These are phyloP conservation scores for Xylariaceae sp. DNA, from an alignment of 2,329 filamentous ascomycete species.

Conservation along the genomic window DNA sequence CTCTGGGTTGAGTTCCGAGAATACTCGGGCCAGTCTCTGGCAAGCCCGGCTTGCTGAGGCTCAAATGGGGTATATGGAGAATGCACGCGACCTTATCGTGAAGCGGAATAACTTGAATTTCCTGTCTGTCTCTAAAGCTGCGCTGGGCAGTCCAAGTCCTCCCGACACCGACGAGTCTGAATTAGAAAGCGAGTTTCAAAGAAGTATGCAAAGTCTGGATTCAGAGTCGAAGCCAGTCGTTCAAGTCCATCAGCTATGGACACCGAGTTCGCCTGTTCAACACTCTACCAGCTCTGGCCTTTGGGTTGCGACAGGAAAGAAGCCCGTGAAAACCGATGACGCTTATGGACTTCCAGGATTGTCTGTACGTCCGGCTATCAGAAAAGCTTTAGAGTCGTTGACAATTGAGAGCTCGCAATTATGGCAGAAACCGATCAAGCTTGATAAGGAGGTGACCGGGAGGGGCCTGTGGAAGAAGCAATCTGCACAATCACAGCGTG, in stretches of 20 bases:
- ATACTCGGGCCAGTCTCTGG: slow-evolving; percentile 43
- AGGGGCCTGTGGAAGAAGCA: slow-evolving; percentile 33
- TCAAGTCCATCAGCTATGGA: slow-evolving; percentile 29
- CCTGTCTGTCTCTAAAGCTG: slow-evolving; percentile 42
- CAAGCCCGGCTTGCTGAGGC: slow-evolving; percentile 50
- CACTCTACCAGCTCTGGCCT: slow-evolving; percentile 19
- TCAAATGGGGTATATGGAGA: slow-evolving; percentile 48
- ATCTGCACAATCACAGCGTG: slow-evolving; percentile 26
- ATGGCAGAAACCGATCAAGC: slow-evolving; percentile 40
- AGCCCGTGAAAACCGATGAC: neutral
- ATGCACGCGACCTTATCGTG: slow-evolving; percentile 42
- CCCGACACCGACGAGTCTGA: slow-evolving; percentile 56
- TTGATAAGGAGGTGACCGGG: neutral
- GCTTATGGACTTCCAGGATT: slow-evolving; percentile 34
- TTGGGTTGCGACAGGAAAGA: slow-evolving; percentile 23
- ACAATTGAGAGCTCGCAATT: slow-evolving; percentile 42
- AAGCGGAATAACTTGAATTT: slow-evolving; percentile 45
- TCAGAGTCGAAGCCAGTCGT: slow-evolving; percentile 6
- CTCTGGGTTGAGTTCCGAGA: slow-evolving; percentile 36
- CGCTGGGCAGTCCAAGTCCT: slow-evolving; percentile 56
- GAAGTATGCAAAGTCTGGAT: slow-evolving; percentile 14
- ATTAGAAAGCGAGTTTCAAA: slow-evolving; percentile 36
- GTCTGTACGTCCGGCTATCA: slow-evolving; percentile 40
- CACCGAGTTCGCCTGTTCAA: slow-evolving; percentile 12
- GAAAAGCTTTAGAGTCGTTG: slow-evolving; percentile 40